A percentile compares a stretch with the other conserved stretches of the same genome.
phyloP scores from a whole-genome alignment of 805 yeast species.

The Candida vaughaniae region DNA sequence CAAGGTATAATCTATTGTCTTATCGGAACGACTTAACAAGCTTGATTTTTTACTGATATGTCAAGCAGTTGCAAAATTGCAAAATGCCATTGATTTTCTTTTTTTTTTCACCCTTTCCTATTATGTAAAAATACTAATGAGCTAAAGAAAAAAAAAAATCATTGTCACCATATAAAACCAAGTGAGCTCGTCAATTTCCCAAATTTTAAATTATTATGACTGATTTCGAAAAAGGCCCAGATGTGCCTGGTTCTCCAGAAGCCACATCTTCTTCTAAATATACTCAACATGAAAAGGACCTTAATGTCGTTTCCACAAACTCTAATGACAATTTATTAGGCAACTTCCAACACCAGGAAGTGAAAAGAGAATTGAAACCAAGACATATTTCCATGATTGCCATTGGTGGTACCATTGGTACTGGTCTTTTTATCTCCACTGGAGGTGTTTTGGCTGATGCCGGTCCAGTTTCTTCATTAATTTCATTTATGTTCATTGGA shows the following conservation, averaged over 20 bases:
- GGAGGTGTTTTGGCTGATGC: constrained; percentile 52
- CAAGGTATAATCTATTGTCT: too few species aligned
- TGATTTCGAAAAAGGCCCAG: constrained; percentile 9
- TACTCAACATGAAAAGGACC: constrained; percentile 10
- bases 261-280: neutral
- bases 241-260: neutral
- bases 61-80: too few species aligned
- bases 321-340: constrained; percentile 10
- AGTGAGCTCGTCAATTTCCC: too few species aligned
- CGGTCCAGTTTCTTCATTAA: constrained; percentile 69
- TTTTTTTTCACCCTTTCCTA: too few species aligned
- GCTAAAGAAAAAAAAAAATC: too few species aligned
- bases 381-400: constrained; percentile 77
- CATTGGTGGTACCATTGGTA: constrained; percentile 77
- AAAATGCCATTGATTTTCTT: too few species aligned
- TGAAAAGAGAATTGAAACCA: constrained; percentile 59
- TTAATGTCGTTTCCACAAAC: constrained; percentile 9
- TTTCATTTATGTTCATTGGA: constrained; percentile 67
- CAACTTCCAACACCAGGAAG: constrained; percentile 26
- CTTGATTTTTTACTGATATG: too few species aligned
- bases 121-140: too few species aligned
- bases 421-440: constrained; percentile 71
- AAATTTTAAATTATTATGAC: too few species aligned
- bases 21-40: too few species aligned
- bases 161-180: too few species aligned